Conservation (phyloP, 139 green algal species). For the Picochlorum sp. region DNA sequence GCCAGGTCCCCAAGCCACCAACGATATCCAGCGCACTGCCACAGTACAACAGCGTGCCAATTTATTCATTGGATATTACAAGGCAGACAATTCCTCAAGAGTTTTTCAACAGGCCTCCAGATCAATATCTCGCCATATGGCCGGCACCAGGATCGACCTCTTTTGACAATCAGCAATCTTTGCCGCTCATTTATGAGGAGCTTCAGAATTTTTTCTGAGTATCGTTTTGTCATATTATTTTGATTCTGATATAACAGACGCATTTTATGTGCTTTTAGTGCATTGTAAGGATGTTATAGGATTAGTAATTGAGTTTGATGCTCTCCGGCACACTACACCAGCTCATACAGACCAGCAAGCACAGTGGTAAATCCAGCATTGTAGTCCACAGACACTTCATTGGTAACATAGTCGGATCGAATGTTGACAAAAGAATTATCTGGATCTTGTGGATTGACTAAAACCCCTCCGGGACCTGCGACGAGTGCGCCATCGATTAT, state of each 20-base stretch:
- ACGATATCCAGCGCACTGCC: background rate
- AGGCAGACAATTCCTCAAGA: background rate
- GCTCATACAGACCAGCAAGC: constrained; percentile 6
- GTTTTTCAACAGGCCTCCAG: background rate
- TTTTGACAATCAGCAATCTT: background rate
- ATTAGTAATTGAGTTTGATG: background rate
- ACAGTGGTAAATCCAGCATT: constrained; percentile 24
- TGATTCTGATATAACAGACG: too few relatives aligned
- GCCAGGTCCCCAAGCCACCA: background rate
- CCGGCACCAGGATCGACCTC: background rate
- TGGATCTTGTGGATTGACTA: background rate
- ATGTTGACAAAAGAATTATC: constrained; percentile 23
- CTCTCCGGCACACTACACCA: background rate
- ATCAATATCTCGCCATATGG: background rate
- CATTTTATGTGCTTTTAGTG: too few relatives aligned
- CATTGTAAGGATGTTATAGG: too few relatives aligned
- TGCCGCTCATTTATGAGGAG: background rate
- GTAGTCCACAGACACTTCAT: constrained; percentile 38
- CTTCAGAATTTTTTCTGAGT: too few relatives aligned
- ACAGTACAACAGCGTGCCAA: background rate
- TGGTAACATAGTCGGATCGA: constrained; percentile 18
- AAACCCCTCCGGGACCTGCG: constrained; percentile 4
- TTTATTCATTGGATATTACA: background rate
- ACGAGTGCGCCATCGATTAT: constrained; percentile 22
- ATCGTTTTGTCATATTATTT: too few relatives aligned